phyloP scores from a whole-genome alignment of 2,329 filamentous ascomycete genomes.

The Clathrospora elynae region DNA sequence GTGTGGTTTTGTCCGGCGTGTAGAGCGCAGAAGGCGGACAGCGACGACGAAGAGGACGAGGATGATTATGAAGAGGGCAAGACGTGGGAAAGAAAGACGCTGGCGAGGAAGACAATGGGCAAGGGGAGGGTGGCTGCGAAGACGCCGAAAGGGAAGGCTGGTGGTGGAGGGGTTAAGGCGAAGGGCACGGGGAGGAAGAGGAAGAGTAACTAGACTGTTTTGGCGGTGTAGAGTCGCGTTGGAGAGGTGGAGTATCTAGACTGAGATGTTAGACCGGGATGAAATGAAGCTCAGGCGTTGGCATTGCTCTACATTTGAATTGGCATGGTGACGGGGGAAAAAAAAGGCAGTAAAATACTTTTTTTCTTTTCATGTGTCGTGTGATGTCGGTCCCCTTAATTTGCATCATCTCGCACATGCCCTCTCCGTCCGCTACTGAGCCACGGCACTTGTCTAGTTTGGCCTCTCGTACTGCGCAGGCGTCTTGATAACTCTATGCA shows the following conservation, averaged over 20 bases:
- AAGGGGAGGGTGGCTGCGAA: background rate
- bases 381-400: background rate
- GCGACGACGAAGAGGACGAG: background rate
- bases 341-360: too few relatives aligned
- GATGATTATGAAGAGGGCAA: background rate
- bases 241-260: too few relatives aligned
- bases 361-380: too few relatives aligned
- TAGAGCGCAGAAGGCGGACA: background rate
- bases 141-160: background rate
- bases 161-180: background rate
- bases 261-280: too few relatives aligned
- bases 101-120: background rate
- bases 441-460: background rate
- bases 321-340: too few relatives aligned
- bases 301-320: too few relatives aligned
- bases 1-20: slow-evolving; percentile 11
- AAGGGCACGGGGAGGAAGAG: slow-evolving; percentile 1
- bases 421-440: too few relatives aligned
- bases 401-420: background rate
- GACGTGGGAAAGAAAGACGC: background rate
- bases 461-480: slow-evolving; percentile 20
- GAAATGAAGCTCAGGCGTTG: too few relatives aligned
- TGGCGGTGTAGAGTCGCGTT: background rate
- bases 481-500: slow-evolving; percentile 21
- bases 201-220: background rate